A percentile compares a stretch with the other conserved stretches of the same genome.
phyloP scores from a whole-genome alignment of 225 moss, liverwort and hornwort species.

The Asterella californica region DNA sequence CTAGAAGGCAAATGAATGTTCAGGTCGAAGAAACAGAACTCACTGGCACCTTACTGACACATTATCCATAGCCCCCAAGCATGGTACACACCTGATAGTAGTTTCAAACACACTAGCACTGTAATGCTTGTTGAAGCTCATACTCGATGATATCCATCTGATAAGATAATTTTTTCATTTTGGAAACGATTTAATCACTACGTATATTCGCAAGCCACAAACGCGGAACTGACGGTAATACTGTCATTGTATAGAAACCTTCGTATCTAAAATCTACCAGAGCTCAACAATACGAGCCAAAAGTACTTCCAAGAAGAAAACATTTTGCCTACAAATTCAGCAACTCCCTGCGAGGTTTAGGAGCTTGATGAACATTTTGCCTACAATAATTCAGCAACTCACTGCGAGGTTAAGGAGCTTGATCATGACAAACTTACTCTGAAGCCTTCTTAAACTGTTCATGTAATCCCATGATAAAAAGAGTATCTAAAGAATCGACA shows the following conservation, averaged over 20 bases:
- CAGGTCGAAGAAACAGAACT: background rate
- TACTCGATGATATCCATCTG: constrained; percentile 79
- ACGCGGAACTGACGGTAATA: background rate
- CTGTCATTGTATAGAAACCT: background rate
- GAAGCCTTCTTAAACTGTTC: constrained; percentile 80
- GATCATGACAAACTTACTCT: constrained; percentile 49
- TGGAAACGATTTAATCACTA: background rate
- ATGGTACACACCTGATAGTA: constrained; percentile 67
- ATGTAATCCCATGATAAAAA: constrained; percentile 87
- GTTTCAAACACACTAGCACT: constrained; percentile 97
- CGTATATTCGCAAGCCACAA: background rate
- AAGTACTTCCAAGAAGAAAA: background rate
- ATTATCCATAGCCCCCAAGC: too few relatives aligned
- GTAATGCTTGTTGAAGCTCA: constrained; percentile 76
- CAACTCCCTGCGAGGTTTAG: too few relatives aligned
- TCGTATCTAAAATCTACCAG: background rate
- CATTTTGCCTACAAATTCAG: too few relatives aligned
- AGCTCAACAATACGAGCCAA: background rate
- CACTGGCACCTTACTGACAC: background rate
- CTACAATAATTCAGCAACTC: too few relatives aligned
- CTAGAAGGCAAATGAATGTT: background rate
- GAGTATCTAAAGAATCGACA: constrained; percentile 87
- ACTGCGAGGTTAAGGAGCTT: too few relatives aligned
- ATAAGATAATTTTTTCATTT: constrained; percentile 12
- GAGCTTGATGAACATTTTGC: too few relatives aligned